A percentile compares a stretch with the other conserved stretches of the same genome.
Conservation (phyloP, 768 basidiomycete genomes). For the Tylopilus vinaceipallidus region DNA sequence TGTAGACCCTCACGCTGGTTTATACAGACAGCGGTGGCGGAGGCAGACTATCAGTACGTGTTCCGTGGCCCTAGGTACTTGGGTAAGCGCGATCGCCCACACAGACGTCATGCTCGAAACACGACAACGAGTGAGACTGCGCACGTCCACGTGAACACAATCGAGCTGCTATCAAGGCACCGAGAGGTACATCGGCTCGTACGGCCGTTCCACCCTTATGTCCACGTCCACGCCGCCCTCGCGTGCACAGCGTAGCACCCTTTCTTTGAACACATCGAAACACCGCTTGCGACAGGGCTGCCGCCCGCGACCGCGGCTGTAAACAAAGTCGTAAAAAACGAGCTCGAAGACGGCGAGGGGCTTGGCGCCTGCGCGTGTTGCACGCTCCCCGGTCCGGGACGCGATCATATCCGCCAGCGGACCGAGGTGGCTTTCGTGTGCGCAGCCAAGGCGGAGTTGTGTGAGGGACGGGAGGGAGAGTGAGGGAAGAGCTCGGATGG, state of each 20-base stretch:
- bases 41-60: slow-evolving; percentile 2
- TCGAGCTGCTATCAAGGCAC: slow-evolving; percentile 1
- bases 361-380: slow-evolving; percentile 5
- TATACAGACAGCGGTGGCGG: neutral
- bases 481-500: neutral
- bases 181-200: slow-evolving; percentile 24
- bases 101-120: no score
- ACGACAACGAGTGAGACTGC: no score
- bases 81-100: no score
- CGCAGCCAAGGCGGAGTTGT: slow-evolving; percentile 21
- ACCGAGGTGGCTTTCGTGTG: slow-evolving; percentile 19
- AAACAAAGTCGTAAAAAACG: slow-evolving; percentile 25
- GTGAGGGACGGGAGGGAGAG: slow-evolving; percentile 16
- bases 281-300: slow-evolving; percentile 13
- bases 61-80: neutral
- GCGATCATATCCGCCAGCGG: slow-evolving; percentile 17
- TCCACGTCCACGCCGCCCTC: slow-evolving; percentile 24
- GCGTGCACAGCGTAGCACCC: slow-evolving; percentile 21
- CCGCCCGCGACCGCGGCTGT: slow-evolving; percentile 4
- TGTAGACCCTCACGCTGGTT: slow-evolving; percentile 1
- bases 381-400: slow-evolving; percentile 15
- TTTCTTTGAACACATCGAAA: slow-evolving; percentile 21
- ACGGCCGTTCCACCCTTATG: slow-evolving; percentile 25
- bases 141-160: neutral
- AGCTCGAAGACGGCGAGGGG: slow-evolving; percentile 20